Conservation (phyloP, 1,284 basidiomycete genomes). For the Rhodotorula sp. region DNA sequence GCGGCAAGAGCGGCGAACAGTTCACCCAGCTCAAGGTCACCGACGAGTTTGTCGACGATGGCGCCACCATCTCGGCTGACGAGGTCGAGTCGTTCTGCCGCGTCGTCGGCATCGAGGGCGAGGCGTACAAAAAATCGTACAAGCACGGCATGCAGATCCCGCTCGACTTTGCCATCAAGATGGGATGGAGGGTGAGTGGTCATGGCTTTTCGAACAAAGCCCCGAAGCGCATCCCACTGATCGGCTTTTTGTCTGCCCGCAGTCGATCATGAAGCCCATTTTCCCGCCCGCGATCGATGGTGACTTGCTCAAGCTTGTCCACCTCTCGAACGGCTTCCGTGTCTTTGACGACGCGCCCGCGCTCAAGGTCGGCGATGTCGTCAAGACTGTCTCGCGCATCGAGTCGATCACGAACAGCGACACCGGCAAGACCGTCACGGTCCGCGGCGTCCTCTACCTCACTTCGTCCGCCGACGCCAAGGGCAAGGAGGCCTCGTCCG, state of each 20-base stretch:
- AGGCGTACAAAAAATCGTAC: conserved; percentile 79
- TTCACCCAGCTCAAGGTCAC: conserved; percentile 61
- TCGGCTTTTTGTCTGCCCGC: conserved; percentile 12
- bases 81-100: conserved; percentile 88
- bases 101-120: conserved; percentile 88
- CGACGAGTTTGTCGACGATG: conserved; percentile 77
- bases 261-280: conserved; percentile 96
- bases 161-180: conserved; percentile 98
- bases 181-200: conserved; percentile 83
- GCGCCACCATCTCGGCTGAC: conserved; percentile 71
- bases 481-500: conserved; percentile 50
- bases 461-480: conserved; percentile 54
- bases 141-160: conserved; percentile 62
- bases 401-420: conserved; percentile 87
- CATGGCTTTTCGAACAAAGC: neutral
- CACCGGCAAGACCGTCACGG: conserved; percentile 72
- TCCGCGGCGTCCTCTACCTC: conserved; percentile 86
- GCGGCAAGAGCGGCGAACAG: conserved; percentile 47
- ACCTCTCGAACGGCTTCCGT: conserved; percentile 94
- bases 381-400: conserved; percentile 84
- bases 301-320: conserved; percentile 91
- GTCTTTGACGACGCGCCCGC: conserved; percentile 74
- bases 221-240: neutral
- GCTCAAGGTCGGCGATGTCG: conserved; percentile 81
- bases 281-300: conserved; percentile 90